Base-by-base conservation (phyloP, 345 rosid genomes). In the Murraya paniculata region DNA sequence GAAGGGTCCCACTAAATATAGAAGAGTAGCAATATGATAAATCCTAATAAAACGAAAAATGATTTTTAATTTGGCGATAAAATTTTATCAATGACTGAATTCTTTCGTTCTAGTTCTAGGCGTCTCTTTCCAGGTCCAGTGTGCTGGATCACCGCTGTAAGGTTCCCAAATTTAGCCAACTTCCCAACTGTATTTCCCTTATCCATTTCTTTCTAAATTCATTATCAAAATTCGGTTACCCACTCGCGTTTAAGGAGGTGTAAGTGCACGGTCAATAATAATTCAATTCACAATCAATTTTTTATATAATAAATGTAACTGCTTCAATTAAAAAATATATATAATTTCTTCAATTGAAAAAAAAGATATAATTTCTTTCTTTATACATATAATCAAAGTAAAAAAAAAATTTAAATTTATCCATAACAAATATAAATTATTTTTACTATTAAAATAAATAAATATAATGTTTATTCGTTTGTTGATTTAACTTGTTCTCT, bases 111-210 rank as follows among this genome's bases (percentile, higher is more conserved):
- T 2, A 19, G 22, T 69, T 72, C 30, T 25, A 48, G 76, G 60
- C 38, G 79, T 67, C 79, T 7, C 35, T 70, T 50, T 55, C 18
- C 41, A 18, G 4, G 35, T 35, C 4, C 0, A 31, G 14, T 2
- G 80, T 2, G 88, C 87, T 85, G 90, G 80, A 80, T 38, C 21
- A 13, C 31, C 56, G 87, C 86, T 88, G 89, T 85, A 79, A 70
- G 77, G 82, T 75, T 79, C 79, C 41, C 22, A 3, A 0, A 7
- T 13, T 45, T 6, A 39, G 16, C 72, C 28, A 79, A 55, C 78
- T 0, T 0, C 75, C 75, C 79, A 61, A 67, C 83, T 53, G 69
- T 35, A 57, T 5, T 22, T 1, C 24, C 36, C 77, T 78, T 50
- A 65, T 71, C 80, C n/a, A 18, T 31, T 64, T 28, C 3, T 3